Conservation (phyloP, 768 basidiomycete species). For the Phlebiopsis flavidoalba region DNA sequence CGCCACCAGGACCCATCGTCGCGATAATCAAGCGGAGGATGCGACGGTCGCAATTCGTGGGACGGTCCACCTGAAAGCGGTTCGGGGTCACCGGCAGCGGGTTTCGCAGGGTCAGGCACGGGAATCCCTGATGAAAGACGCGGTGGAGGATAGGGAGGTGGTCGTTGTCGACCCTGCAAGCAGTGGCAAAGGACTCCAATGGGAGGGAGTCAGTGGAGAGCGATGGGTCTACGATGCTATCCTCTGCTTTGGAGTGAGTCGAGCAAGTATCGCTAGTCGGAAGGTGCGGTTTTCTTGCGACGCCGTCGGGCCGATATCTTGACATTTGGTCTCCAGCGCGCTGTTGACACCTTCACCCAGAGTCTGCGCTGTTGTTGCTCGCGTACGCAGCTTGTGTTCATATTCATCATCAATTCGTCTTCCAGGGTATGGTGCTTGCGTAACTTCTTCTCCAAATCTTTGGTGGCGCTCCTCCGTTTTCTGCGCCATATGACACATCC, state of each 20-base stretch:
- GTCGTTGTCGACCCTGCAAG: background rate
- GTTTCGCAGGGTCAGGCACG: constrained; percentile 2
- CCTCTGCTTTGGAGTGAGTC: background rate
- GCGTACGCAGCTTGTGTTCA: constrained; percentile 35
- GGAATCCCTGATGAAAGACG: background rate
- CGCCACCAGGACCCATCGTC: background rate
- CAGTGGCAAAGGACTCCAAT: constrained; percentile 6
- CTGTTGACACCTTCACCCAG: constrained; percentile 62
- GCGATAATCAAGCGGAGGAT: constrained; percentile 10
- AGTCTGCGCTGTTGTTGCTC: constrained; percentile 44
- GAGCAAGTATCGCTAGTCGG: background rate
- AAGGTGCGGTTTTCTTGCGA: constrained; percentile 19
- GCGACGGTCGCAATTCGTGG: background rate
- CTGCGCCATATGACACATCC: constrained; percentile 58
- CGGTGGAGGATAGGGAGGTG: background rate
- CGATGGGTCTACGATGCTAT: background rate
- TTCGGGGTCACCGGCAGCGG: background rate
- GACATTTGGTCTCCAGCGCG: constrained; percentile 63
- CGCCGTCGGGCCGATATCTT: constrained; percentile 59
- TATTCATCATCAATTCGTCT: constrained; percentile 27
- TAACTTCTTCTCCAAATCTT: constrained; percentile 50
- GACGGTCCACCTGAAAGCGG: background rate
- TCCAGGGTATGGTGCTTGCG: constrained; percentile 28
- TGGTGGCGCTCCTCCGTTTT: constrained; percentile 30
- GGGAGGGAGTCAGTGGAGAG: background rate